Conservation (phyloP, 129 eudicot genomes). For the Saussurea involucrata region DNA sequence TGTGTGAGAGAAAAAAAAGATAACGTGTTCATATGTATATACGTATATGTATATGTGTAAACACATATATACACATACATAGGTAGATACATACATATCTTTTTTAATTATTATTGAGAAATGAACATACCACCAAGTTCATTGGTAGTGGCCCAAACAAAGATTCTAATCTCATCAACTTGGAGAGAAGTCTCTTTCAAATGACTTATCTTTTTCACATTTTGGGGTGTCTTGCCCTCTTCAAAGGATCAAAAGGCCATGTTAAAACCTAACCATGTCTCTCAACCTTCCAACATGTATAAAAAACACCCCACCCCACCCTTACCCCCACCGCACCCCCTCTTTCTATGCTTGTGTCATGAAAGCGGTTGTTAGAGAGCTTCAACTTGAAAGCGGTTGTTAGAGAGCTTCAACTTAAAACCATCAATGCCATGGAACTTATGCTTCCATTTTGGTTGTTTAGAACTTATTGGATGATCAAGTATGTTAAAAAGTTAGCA, state of each 20-base stretch:
- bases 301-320: constrained; percentile 20
- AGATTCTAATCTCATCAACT: constrained; percentile 34
- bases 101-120: not conserved
- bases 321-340: not conserved
- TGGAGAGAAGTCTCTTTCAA: constrained; percentile 40
- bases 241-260: constrained; percentile 21
- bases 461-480: not conserved
- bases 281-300: constrained; percentile 40
- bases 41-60: not conserved
- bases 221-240: constrained; percentile 28
- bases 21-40: not conserved
- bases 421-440: constrained; percentile 2
- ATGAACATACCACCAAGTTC: constrained; percentile 4
- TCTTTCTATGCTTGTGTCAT: constrained; percentile 24
- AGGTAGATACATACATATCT: not conserved
- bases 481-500: not conserved
- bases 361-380: constrained; percentile 24
- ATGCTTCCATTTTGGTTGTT: constrained; percentile 12
- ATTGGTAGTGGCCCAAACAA: constrained; percentile 36
- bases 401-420: constrained; percentile 1
- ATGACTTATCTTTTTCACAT: constrained; percentile 29
- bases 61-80: not conserved
- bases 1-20: not conserved
- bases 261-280: constrained; percentile 31
- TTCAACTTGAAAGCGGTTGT: constrained; percentile 19